Evolutionary conservation across 2,329 filamentous ascomycete species (phyloP).

Genomic region (Ploettnerulaceae sp.): DNA sequence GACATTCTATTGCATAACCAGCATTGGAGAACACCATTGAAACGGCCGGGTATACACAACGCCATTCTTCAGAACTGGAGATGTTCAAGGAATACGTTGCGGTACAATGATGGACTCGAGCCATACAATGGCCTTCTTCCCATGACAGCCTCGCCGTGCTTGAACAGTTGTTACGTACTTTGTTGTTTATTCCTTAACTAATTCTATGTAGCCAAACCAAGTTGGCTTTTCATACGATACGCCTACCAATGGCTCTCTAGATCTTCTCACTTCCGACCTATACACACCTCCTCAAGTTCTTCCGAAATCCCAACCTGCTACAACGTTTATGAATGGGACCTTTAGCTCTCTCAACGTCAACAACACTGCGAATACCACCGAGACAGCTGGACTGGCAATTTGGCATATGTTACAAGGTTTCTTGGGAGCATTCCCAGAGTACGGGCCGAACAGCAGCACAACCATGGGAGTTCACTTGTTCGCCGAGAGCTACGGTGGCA

Average conservation of each 20-base stretch:
- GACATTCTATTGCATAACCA: conserved; percentile 6
- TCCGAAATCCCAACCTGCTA: conserved; percentile 29
- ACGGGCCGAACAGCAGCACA: conserved; percentile 50
- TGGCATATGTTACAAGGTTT: conserved; percentile 58
- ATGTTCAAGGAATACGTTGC: too few relatives aligned
- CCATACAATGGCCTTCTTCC: too few relatives aligned
- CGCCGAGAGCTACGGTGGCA: conserved; percentile 65
- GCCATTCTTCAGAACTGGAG: too few relatives aligned
- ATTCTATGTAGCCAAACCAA: conserved; percentile 56
- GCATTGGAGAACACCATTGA: not conserved
- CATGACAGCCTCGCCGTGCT: too few relatives aligned
- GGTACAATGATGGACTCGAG: too few relatives aligned
- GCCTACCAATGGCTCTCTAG: conserved; percentile 54
- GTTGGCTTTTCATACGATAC: conserved; percentile 65
- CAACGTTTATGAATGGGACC: conserved; percentile 55
- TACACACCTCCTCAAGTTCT: conserved; percentile 37
- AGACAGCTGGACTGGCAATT: conserved; percentile 48
- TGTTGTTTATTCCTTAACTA: conserved; percentile 9
- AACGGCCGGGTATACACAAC: not conserved
- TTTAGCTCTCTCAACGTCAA: conserved; percentile 51
- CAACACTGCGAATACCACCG: conserved; percentile 43
- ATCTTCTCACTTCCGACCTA: conserved; percentile 41
- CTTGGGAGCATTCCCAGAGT: conserved; percentile 53
- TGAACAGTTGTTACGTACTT: too few relatives aligned
- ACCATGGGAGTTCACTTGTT: conserved; percentile 58